phyloP scores from a whole-genome alignment of 192 early-diverging fungal genomes.

The Phycomyces nitens region DNA sequence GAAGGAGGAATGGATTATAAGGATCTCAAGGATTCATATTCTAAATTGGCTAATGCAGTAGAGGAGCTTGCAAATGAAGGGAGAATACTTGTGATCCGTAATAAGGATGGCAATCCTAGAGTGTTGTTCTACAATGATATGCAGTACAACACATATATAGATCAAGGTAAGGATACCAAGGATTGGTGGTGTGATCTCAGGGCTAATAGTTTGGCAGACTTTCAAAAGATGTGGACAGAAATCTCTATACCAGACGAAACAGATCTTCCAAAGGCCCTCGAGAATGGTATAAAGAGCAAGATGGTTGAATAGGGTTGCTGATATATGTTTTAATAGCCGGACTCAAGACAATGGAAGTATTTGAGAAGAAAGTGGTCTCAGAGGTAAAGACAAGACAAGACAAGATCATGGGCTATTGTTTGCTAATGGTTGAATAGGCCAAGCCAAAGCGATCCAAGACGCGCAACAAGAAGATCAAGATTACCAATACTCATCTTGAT shows the following conservation, averaged over 20 bases:
- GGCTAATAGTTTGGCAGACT: constrained; percentile 48
- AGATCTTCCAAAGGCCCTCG: constrained; percentile 67
- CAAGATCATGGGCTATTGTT: background rate
- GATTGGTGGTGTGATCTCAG: background rate
- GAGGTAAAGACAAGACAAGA: constrained; percentile 36
- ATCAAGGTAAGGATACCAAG: constrained; percentile 42
- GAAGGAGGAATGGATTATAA: constrained; percentile 69
- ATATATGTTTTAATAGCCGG: constrained; percentile 43
- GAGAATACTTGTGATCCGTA: constrained; percentile 58
- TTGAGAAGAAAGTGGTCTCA: constrained; percentile 54
- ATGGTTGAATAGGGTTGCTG: background rate
- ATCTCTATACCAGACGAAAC: constrained; percentile 67
- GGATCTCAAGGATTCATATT: constrained; percentile 72
- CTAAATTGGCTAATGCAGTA: constrained; percentile 50
- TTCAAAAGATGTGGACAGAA: constrained; percentile 70
- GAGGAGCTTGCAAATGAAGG: constrained; percentile 55
- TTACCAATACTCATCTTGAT: constrained; percentile 76
- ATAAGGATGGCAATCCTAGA: constrained; percentile 62
- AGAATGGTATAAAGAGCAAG: constrained; percentile 37
- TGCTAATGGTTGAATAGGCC: constrained; percentile 15
- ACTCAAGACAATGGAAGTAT: constrained; percentile 69
- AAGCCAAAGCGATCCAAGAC: constrained; percentile 57
- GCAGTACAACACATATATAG: constrained; percentile 49
- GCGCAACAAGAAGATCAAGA: constrained; percentile 64
- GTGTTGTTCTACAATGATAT: constrained; percentile 67